phyloP scores from a whole-genome alignment of 2,329 filamentous ascomycete genomes.

The Colletotrichum endophyticum region DNA sequence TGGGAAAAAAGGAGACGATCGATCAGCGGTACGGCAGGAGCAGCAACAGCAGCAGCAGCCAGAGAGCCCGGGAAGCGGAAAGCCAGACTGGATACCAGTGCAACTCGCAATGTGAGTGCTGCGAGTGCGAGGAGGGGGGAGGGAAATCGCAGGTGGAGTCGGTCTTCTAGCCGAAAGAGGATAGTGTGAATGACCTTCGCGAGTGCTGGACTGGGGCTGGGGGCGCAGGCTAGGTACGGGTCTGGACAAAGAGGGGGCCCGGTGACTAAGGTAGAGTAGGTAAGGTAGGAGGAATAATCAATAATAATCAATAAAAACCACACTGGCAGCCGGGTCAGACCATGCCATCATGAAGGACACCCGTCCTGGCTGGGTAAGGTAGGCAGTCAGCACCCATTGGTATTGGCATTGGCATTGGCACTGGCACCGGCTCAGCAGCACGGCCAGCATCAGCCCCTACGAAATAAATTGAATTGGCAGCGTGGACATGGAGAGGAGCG shows the following conservation, averaged over 20 bases:
- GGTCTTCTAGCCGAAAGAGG: conserved; percentile 7
- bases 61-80: not conserved
- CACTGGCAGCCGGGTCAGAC: not conserved
- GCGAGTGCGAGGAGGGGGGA: conserved; percentile 1
- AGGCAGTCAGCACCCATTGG: not conserved
- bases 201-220: not conserved
- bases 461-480: not conserved
- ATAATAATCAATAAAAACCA: not conserved
- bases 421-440: not conserved
- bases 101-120: not conserved
- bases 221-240: conserved; percentile 5
- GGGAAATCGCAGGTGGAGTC: conserved; percentile 7
- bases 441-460: not conserved
- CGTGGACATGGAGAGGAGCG: not conserved
- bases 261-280: not conserved
- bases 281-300: not conserved
- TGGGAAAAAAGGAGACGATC: conserved; percentile 12
- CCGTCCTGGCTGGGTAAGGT: not conserved
- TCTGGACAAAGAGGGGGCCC: conserved; percentile 1
- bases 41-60: not conserved
- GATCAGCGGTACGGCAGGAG: not conserved
- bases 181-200: not conserved
- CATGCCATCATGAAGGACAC: not conserved
- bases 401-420: not conserved
- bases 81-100: not conserved